Base-by-base conservation (phyloP, 257 asterid species). In the Galeopsis tetrahit region DNA sequence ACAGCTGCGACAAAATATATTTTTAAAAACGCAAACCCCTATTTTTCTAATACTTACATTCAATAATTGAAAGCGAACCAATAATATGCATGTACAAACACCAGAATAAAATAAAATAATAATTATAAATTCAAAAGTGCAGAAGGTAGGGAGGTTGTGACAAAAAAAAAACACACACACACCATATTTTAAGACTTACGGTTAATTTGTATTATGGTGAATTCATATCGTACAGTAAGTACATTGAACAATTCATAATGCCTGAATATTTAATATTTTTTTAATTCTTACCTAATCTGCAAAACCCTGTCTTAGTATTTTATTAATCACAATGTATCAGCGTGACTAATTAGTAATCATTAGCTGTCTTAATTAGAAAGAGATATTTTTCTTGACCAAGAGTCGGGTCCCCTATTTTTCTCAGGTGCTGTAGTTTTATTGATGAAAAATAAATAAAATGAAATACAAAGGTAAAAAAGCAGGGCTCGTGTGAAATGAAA, bases 11-110 rank as follows among this genome's bases (percentile, higher is more conserved):
- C 2, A 62, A 38, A 75, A 74, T 31, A 39, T 53, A 53, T 71
- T 21, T 70, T 74, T 57, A 72, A 69, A 77, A 33, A 68, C 53
- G 60, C 70, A 77, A 69, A 40, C 78, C 32, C 58, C 31, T 58
- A 44, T 10, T 43, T 39, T 70, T 69, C 36, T 56, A 70, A 61
- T 48, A 43, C 42, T 67, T 65, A 48, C 75, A 66, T 65, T 66
- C 83, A 80, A 83, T 83, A 80, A 83, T 83, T 80, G 83, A 78
- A 75, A 73, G 57, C 58, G 61, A 60, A 31, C 72, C 53, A 77
- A 77, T 71, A 80, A 75, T 64, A 75, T 63, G 65, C 70, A 36
- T 63, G 70, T 40, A 83, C 68, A 53, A n/a, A 31, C 71, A 71
- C 66, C 40, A 32, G 38, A 52, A 42, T 7, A 39, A 48, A 10